Evolutionary conservation across 495 filamentous ascomycete species (phyloP).

Genomic region (Xylaria nigripes): DNA sequence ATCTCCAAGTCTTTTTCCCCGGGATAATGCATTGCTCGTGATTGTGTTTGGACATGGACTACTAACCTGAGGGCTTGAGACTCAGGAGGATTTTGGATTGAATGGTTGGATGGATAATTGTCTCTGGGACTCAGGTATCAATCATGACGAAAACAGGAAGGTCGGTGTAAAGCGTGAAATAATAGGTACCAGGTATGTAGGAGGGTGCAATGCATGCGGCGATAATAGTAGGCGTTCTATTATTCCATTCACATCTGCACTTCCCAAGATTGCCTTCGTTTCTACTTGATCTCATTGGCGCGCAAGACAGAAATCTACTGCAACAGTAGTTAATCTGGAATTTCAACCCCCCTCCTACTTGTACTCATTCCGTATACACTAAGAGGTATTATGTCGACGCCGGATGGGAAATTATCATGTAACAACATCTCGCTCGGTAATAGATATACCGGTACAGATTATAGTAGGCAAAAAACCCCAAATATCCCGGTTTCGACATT

Average conservation of each 20-base stretch:
- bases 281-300: not conserved
- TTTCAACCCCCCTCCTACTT: no score
- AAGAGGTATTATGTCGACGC: no score
- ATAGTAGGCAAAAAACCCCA: not conserved
- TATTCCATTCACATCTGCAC: no score
- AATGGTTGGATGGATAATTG: constrained; percentile 9
- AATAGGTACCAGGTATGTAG: not conserved
- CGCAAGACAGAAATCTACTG: not conserved
- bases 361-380: no score
- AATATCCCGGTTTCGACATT: not conserved
- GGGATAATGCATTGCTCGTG: not conserved
- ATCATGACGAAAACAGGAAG: constrained; percentile 4
- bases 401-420: not conserved
- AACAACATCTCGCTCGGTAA: not conserved
- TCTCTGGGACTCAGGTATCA: no score
- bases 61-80: not conserved
- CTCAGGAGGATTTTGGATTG: not conserved
- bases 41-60: not conserved
- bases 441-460: not conserved
- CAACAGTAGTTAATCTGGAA: no score
- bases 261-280: not conserved
- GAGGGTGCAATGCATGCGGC: not conserved
- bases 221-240: not conserved
- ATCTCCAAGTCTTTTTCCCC: not conserved
- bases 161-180: not conserved